phyloP scores from a whole-genome alignment of 139 green algal species.

The Zygnema cylindricum region DNA sequence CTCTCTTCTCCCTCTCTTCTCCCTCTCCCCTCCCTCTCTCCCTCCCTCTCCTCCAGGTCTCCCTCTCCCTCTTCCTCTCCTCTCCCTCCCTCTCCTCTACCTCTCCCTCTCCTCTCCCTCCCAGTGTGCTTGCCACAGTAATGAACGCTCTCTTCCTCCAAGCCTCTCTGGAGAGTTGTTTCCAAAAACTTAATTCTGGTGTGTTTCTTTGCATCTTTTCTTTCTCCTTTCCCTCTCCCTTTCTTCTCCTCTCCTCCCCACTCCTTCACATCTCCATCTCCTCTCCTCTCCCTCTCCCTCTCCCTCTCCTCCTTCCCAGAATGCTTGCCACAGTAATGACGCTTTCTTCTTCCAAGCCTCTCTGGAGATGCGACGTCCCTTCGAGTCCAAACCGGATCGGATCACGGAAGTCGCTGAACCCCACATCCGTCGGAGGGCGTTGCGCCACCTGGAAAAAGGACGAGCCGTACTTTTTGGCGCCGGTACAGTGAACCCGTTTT shows the following conservation, averaged over 20 bases:
- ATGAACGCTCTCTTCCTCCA: conserved; percentile 97
- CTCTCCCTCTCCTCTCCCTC: background rate
- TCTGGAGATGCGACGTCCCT: conserved; percentile 82
- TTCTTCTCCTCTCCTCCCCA: too few species aligned
- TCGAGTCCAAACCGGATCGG: conserved; percentile 91
- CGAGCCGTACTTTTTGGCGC: conserved; percentile 96
- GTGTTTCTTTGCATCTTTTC: too few species aligned
- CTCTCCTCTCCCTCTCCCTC: too few species aligned
- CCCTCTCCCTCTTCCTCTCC: background rate
- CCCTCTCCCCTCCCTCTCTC: too few species aligned
- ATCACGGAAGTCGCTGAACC: conserved; percentile 95
- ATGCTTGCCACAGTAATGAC: conserved; percentile 99
- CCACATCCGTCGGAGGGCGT: conserved; percentile 92
- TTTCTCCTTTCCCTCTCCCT: too few species aligned
- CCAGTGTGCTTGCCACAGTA: conserved; percentile 94
- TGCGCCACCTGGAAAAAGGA: conserved; percentile 91
- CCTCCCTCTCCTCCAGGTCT: too few species aligned
- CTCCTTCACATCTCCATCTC: background rate
- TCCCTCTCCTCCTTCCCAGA: conserved; percentile 55
- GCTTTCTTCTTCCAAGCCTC: conserved; percentile 84
- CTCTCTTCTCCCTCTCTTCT: too few species aligned
- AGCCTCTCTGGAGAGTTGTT: conserved; percentile 73
- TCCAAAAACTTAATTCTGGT: too few species aligned
- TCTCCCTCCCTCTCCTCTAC: background rate
- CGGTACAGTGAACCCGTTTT: conserved; percentile 97